Conservation (phyloP, 1,284 basidiomycete genomes). For the Boletus smithii region DNA sequence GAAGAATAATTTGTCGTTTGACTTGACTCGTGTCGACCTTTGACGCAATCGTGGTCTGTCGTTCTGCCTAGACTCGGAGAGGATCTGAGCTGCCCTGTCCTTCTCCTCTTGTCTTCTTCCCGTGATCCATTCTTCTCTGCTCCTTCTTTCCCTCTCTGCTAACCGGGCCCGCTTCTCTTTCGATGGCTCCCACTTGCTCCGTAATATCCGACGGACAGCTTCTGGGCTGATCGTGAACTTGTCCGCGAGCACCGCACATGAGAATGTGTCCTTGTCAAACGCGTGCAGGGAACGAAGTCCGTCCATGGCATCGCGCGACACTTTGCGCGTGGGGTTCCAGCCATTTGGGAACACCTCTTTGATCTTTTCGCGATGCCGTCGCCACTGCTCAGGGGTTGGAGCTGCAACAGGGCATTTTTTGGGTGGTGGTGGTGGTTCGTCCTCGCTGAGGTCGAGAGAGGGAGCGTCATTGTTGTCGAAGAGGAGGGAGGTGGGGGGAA, state of each 20-base stretch:
- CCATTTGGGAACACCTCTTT: conserved; percentile 67
- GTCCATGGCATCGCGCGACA: conserved; percentile 91
- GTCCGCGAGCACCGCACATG: conserved; percentile 68
- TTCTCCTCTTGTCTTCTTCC: conserved; percentile 44
- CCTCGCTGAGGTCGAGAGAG: conserved; percentile 50
- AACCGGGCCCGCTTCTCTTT: conserved; percentile 53
- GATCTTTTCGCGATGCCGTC: conserved; percentile 55
- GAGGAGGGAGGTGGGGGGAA: conserved; percentile 50
- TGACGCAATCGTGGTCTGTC: conserved; percentile 19
- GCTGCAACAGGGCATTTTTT: conserved; percentile 37
- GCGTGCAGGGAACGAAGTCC: conserved; percentile 72
- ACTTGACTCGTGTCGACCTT: conserved; percentile 24
- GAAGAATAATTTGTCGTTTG: conserved; percentile 43
- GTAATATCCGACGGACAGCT: conserved; percentile 81
- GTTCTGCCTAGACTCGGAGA: conserved; percentile 22
- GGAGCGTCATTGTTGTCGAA: conserved; percentile 38
- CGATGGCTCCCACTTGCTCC: conserved; percentile 74
- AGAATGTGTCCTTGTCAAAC: conserved; percentile 67
- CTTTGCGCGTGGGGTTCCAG: conserved; percentile 83
- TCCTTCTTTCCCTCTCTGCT: conserved; percentile 55
- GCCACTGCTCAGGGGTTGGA: conserved; percentile 53
- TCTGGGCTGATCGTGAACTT: conserved; percentile 85
- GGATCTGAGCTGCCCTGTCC: conserved; percentile 29
- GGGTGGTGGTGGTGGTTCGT: conserved; percentile 43
- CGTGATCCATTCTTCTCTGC: conserved; percentile 42